A percentile compares a stretch with the other conserved stretches of the same genome.
Evolutionary conservation across 2,329 filamentous ascomycete species (phyloP).

Genomic region (Penicillium paneum): DNA sequence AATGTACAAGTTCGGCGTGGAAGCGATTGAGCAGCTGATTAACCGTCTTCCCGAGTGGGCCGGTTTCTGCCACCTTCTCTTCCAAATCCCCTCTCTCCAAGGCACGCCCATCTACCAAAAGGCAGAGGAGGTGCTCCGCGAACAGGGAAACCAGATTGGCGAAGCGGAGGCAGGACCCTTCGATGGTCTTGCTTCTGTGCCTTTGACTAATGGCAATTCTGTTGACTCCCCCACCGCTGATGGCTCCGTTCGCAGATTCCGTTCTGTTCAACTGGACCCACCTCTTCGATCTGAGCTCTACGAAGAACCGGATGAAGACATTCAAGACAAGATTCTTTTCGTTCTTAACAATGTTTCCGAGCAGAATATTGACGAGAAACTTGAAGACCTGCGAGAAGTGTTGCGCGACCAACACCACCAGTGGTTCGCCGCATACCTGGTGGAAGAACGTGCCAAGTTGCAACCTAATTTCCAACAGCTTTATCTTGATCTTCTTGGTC

Average conservation of each 20-base stretch:
- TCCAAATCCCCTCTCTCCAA: constrained; percentile 76
- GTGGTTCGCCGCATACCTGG: constrained; percentile 94
- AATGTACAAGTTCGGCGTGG: constrained; percentile 98
- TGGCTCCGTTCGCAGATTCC: constrained; percentile 67
- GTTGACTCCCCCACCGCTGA: constrained; percentile 62
- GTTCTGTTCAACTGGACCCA: constrained; percentile 72
- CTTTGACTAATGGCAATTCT: constrained; percentile 66
- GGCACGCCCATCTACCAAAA: constrained; percentile 81
- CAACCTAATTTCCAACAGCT: constrained; percentile 95
- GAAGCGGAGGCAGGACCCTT: constrained; percentile 49
- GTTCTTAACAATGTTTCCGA: constrained; percentile 95
- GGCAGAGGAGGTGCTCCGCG: constrained; percentile 74
- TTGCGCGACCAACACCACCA: constrained; percentile 80
- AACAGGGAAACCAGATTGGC: constrained; percentile 58
- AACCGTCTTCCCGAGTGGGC: constrained; percentile 87
- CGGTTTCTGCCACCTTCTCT: constrained; percentile 82
- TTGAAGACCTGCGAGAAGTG: constrained; percentile 73
- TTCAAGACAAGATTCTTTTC: constrained; percentile 91
- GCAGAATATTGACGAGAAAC: constrained; percentile 79
- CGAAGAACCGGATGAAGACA: constrained; percentile 78
- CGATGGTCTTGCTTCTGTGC: constrained; percentile 34
- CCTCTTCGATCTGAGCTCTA: constrained; percentile 62
- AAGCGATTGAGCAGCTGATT: constrained; percentile 86
- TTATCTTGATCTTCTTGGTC: constrained; percentile 82
- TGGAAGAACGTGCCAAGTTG: constrained; percentile 93